Percentiles rank a stretch among this genome's conserved stretches.
Conservation (phyloP, 805 yeast genomes). For the Ogataea trehalophila region DNA sequence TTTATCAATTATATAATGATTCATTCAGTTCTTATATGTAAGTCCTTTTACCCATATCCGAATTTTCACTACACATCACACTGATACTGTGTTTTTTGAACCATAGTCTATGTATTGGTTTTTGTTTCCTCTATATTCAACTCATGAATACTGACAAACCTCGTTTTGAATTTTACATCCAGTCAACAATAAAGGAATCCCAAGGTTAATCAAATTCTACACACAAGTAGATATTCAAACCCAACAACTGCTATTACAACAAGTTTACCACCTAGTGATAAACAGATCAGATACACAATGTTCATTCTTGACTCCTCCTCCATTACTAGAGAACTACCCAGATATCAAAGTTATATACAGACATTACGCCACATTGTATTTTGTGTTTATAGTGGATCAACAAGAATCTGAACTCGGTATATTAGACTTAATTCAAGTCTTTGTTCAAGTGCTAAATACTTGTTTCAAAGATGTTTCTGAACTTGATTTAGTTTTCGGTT, state of each 20-base stretch:
- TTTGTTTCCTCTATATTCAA: neutral
- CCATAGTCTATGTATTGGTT: too few relatives aligned
- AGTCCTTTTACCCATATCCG: slow-evolving; percentile 24
- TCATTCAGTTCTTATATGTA: slow-evolving; percentile 79
- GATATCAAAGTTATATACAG: slow-evolving; percentile 87
- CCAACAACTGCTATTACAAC: slow-evolving; percentile 74
- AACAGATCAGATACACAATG: slow-evolving; percentile 73
- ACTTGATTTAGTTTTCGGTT: slow-evolving; percentile 93
- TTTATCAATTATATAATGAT: slow-evolving; percentile 46
- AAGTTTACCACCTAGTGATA: slow-evolving; percentile 73
- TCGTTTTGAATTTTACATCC: slow-evolving; percentile 1
- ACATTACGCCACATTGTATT: slow-evolving; percentile 92
- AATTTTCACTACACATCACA: too few relatives aligned
- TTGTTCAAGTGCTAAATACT: slow-evolving; percentile 89
- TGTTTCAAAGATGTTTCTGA: slow-evolving; percentile 96
- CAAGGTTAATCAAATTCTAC: slow-evolving; percentile 85
- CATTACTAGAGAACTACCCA: slow-evolving; percentile 58
- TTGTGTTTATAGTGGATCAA: slow-evolving; percentile 92
- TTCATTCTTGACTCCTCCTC: slow-evolving; percentile 86
- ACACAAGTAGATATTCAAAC: slow-evolving; percentile 84
- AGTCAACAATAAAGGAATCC: slow-evolving; percentile 89
- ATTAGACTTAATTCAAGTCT: slow-evolving; percentile 89
- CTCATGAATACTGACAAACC: slow-evolving; percentile 1
- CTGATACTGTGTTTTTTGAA: too few relatives aligned
- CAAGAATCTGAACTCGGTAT: slow-evolving; percentile 95